Evolutionary conservation across 2,329 filamentous ascomycete genomes (phyloP), one percentile per base, ranked within the genome.

Genomic region (Fusarium pilosicola): DNA sequence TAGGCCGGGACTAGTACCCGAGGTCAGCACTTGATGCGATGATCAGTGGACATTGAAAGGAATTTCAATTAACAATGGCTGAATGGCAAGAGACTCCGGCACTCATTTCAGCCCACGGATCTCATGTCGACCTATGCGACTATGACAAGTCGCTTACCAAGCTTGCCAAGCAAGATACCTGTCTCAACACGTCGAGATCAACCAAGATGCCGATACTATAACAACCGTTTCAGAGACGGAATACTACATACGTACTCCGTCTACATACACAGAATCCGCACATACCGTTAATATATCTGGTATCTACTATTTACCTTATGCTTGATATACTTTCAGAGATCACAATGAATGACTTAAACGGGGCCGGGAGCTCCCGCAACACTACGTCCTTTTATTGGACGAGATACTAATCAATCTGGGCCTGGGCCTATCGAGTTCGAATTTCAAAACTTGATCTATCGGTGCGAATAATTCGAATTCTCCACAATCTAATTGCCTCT

Each of bases 21-120:
- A 49, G 28, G 71, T 74, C 68, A 74, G 71, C 59, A 56, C 62
- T 74, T 69, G 71, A 59, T 56, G 71, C 30, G 71, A 65, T 69
- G 71, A 74, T 74, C 71, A 65, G 68, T 51, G 59, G 51, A n/a
- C 65, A 18, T 41, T 41, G 36, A 41, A 67, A 51, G 48, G 56
- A 68, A n/a, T 41, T 41, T 55, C 51, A 55, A 60, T 51, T 42
- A 55, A 65, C 41, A 65, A 61, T 49, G 62, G 61, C 26, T 62
- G 36, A 65, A 61, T 36, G 62, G 61, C 24, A 65, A 41, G 54
- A 52, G 39, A 56, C 51, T 63, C 28, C 59, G 60, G 71, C 41
- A 72, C 44, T 74, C 52, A 56, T 71, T 69, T 68, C 63, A 74
- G 59, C 54, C 64, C 52, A 45, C n/a, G 24, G 55, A 28, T 67